phyloP scores from a whole-genome alignment of 2,329 filamentous ascomycete genomes.

The Escovopsis sp. region DNA sequence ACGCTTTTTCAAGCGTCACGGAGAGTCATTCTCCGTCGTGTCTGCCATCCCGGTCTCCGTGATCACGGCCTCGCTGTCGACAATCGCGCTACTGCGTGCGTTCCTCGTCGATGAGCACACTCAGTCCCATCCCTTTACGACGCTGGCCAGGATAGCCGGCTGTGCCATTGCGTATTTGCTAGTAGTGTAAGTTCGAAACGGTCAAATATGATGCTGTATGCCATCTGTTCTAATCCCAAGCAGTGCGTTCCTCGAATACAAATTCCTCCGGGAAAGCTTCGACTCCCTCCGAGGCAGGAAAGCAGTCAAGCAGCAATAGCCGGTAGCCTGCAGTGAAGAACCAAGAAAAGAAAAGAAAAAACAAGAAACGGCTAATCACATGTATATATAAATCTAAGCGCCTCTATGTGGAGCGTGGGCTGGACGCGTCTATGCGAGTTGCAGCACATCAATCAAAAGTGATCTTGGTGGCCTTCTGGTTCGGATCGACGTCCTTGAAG shows the following conservation, averaged over 20 bases:
- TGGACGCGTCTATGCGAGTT: background rate
- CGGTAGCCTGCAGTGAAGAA: background rate
- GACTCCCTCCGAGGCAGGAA: slow-evolving; percentile 24
- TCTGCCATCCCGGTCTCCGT: slow-evolving; percentile 16
- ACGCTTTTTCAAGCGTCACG: slow-evolving; percentile 40
- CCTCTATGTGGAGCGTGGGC: too few relatives aligned
- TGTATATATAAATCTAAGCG: background rate
- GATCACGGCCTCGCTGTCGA: slow-evolving; percentile 14
- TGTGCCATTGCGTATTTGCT: slow-evolving; percentile 37
- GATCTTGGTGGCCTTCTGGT: slow-evolving; percentile 79
- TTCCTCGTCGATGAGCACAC: slow-evolving; percentile 12
- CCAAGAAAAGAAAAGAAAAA: slow-evolving; percentile 2
- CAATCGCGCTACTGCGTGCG: slow-evolving; percentile 13
- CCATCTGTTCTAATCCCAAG: slow-evolving; percentile 8
- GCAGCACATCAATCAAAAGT: slow-evolving; percentile 53
- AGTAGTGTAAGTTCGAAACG: slow-evolving; percentile 39
- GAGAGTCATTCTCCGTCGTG: slow-evolving; percentile 15
- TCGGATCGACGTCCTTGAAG: slow-evolving; percentile 78
- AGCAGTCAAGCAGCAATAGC: slow-evolving; percentile 16
- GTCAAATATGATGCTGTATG: slow-evolving; percentile 13
- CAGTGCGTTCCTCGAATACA: slow-evolving; percentile 40
- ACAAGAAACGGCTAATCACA: background rate
- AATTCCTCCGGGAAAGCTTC: slow-evolving; percentile 37
- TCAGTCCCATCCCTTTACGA: slow-evolving; percentile 15
- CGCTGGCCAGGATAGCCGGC: slow-evolving; percentile 32